Percentiles rank a stretch among this genome's conserved stretches.
Conservation (phyloP, 2,329 filamentous ascomycete species). For the Alternaria atra region DNA sequence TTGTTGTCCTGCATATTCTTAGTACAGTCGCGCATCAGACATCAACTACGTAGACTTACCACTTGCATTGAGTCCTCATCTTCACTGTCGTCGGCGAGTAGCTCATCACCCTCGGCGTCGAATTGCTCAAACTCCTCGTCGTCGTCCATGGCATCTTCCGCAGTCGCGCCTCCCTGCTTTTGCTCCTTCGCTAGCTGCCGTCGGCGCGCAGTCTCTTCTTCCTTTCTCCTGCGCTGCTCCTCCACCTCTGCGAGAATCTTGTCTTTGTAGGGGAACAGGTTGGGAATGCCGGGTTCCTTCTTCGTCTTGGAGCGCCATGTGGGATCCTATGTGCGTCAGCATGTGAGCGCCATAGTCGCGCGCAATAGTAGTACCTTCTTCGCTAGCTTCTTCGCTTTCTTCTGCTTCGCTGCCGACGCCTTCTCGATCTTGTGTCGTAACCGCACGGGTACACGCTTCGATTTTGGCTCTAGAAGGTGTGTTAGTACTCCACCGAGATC, state of each 20-base stretch:
- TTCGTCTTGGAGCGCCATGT: constrained; percentile 95
- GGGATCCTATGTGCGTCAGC: constrained; percentile 71
- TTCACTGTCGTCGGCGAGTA: constrained; percentile 58
- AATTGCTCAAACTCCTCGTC: constrained; percentile 47
- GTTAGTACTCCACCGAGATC: constrained; percentile 11
- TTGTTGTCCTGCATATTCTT: constrained; percentile 64
- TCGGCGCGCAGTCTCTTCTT: constrained; percentile 74
- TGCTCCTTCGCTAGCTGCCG: constrained; percentile 71
- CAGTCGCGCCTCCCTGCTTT: constrained; percentile 47
- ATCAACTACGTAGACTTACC: constrained; percentile 32
- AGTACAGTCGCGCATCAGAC: constrained; percentile 3
- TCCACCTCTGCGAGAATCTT: constrained; percentile 94
- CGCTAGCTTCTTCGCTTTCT: constrained; percentile 84
- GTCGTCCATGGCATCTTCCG: constrained; percentile 48
- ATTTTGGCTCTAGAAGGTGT: constrained; percentile 77
- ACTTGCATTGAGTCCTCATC: constrained; percentile 68
- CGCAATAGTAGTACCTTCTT: constrained; percentile 69
- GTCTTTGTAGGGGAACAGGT: constrained; percentile 97
- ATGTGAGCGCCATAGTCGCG: background rate
- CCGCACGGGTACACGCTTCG: constrained; percentile 89
- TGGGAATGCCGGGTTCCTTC: constrained; percentile 98
- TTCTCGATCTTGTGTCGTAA: constrained; percentile 97
- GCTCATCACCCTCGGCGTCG: constrained; percentile 64
- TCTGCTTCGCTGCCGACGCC: constrained; percentile 86
- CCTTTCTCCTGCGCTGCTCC: constrained; percentile 81